Percentiles rank a stretch among this genome's conserved stretches.
Conservation (phyloP, 2,329 filamentous ascomycete genomes). For the Colletotrichum sp. region DNA sequence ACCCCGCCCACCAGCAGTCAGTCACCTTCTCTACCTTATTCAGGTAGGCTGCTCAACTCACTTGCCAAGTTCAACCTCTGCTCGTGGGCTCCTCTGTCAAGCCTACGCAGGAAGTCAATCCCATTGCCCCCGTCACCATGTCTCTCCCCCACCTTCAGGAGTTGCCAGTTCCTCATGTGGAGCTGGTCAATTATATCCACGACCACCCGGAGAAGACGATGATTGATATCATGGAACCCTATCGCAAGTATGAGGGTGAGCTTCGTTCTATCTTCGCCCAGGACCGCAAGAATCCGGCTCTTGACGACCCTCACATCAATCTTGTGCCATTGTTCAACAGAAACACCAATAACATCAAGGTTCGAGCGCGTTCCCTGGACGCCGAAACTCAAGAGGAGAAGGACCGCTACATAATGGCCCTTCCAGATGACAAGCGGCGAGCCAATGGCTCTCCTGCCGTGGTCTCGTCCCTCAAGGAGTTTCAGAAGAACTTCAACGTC, state of each 20-base stretch:
- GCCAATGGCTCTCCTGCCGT: constrained; percentile 68
- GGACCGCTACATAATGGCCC: constrained; percentile 72
- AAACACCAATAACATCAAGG: constrained; percentile 61
- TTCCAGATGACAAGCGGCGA: constrained; percentile 67
- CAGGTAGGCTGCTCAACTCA: background rate
- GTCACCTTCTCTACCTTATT: background rate
- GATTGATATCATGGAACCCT: constrained; percentile 66
- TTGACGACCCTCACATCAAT: constrained; percentile 65
- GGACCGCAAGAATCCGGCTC: constrained; percentile 61
- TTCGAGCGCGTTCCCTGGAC: constrained; percentile 65
- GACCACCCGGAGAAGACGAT: constrained; percentile 59
- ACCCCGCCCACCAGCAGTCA: background rate
- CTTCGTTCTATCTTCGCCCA: constrained; percentile 74
- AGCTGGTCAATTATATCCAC: constrained; percentile 58
- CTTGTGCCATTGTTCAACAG: constrained; percentile 69
- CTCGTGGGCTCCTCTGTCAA: background rate
- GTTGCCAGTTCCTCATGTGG: constrained; percentile 50
- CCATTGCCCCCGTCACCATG: constrained; percentile 33
- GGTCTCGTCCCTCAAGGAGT: constrained; percentile 71
- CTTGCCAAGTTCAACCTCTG: background rate
- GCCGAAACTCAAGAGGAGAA: constrained; percentile 65
- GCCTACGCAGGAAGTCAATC: background rate
- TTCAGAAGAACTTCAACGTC: constrained; percentile 78
- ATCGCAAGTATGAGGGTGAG: constrained; percentile 69
- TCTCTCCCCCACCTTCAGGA: constrained; percentile 43